Evolutionary conservation across 2,329 filamentous ascomycete species (phyloP).

Genomic region (Penicillium sp.): DNA sequence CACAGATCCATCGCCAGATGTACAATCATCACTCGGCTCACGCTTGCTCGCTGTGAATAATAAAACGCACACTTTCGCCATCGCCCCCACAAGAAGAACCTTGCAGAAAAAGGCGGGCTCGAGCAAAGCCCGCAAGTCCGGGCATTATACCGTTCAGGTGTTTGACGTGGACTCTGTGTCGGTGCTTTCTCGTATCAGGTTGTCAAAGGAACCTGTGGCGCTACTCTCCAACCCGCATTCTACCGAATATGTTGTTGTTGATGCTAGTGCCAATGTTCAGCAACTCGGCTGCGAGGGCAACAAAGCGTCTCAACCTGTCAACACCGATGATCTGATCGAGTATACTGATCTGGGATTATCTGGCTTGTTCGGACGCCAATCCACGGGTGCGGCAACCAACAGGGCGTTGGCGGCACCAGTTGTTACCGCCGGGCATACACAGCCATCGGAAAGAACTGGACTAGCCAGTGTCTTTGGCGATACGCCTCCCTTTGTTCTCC

Average conservation of each 20-base stretch:
- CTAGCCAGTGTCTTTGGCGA: slow-evolving; percentile 45
- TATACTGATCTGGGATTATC: slow-evolving; percentile 38
- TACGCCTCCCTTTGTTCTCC: slow-evolving; percentile 44
- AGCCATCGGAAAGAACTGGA: slow-evolving; percentile 29
- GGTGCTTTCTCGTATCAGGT: slow-evolving; percentile 62
- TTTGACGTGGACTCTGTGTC: slow-evolving; percentile 67
- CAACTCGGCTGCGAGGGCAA: slow-evolving; percentile 36
- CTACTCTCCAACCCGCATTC: slow-evolving; percentile 67
- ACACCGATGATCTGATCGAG: slow-evolving; percentile 29
- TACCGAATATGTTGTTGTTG: slow-evolving; percentile 76
- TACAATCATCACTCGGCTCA: slow-evolving; percentile 15
- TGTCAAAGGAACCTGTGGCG: slow-evolving; percentile 65
- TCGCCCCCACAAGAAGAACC: slow-evolving; percentile 53
- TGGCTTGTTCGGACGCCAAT: slow-evolving; percentile 37
- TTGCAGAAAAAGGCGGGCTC: slow-evolving; percentile 23
- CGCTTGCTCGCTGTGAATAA: slow-evolving; percentile 69
- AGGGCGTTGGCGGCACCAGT: not conserved
- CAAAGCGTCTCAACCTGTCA: slow-evolving; percentile 30
- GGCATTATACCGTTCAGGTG: slow-evolving; percentile 60
- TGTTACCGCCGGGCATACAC: slow-evolving; percentile 7
- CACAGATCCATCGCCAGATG: slow-evolving; percentile 61
- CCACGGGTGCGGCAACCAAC: not conserved
- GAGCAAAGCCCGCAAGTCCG: slow-evolving; percentile 52
- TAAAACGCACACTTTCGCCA: slow-evolving; percentile 67
- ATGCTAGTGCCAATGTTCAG: slow-evolving; percentile 75